Base-by-base conservation (phyloP, 164 flowering plant species). In the Magnolia changhungtana region DNA sequence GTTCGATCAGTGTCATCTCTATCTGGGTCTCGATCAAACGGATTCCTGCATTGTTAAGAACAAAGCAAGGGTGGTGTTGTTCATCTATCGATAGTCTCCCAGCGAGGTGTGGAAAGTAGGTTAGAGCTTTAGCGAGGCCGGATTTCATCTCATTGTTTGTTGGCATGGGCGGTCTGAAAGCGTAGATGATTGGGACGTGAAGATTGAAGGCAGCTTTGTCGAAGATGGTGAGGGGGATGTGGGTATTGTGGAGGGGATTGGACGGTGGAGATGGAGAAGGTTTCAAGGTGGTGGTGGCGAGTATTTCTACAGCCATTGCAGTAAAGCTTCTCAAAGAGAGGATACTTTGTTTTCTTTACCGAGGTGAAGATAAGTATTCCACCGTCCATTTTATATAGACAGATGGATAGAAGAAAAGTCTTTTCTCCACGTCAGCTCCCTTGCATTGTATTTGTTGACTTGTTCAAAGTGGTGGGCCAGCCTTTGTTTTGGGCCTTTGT, bases 221-320 rank as follows among this genome's bases (percentile, higher is more conserved):
- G 65, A 79, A 79, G 71, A 74, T 55, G 49, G 74, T 79, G 65
- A 79, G 81, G 31, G 75, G 78, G 16, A 74, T 31, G 5, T 49
- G 23, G 19, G 24, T 7, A 27, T 68, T 67, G 7, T 0, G 19
- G 11, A 29, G 27, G 63, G 63, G 70, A 58, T 21, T 66, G 11
- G 27, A 13, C 7, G 50, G 3, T 19, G 58, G 18, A 9, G 67
- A 27, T 52, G 29, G 61, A 31, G 29, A 20, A n/a, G 78, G 69
- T 21, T 63, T 71, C n/a, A 70, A 45, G 58, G 70, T 55, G 52
- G 66, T 59, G 10, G 58, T 51, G 61, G n/a, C 63, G 14, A 67
- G 45, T 20, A 63, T 31, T 16, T 63, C 37, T 8, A 71, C 63
- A 19, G 29, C 67, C 78, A 76, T 76, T 70, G 18, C 18, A 8